Evolutionary conservation across 1,284 basidiomycete species (phyloP), one percentile per base, ranked within the genome.

Genomic region (Moesziomyces antarcticus): DNA sequence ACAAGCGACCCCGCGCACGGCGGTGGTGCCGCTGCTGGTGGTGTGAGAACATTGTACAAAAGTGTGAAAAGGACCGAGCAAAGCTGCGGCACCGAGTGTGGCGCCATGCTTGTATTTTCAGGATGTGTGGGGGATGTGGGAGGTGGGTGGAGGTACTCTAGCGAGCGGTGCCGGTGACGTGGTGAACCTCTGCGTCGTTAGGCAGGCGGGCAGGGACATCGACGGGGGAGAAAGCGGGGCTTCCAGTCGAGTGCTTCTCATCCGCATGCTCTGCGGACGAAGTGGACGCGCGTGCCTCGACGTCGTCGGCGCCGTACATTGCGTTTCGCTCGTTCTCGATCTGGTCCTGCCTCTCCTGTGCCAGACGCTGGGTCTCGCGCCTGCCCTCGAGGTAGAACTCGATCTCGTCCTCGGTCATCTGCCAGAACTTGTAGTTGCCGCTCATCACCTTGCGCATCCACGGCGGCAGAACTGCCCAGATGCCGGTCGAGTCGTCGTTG

Each of bases 401-500:
- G 49, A 82, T 77, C 70, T 83, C 81, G 24, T 70, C 77, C 21
- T 73, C 70, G 20, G 80, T 76, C 73, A 81, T 70, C 68, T 69
- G 56, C 81, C 81, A 83, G 71, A 83, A 83, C 57, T 68, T 71
- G 56, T 48, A 58, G 63, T 81, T 74, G 44, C 81, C 81, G 21
- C 45, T 40, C 35, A 74, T 47, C 22, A 82, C 40, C 70, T 82
- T 82, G 27, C 73, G 59, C 57, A 81, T 56, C 80, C 80, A 83
- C 25, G 80, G 77, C n/a, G 81, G 81, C 21, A 83, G 45, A 35
- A 83, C 60, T 25, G 64, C 65, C 61, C 68, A 69, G 45, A 75
- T 55, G 11, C 66, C 66, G 13, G 71, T 67, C 13, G 50, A 55
- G 54, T 74, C 67, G 37, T 76, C 62, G 61, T 70, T 70, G 52